These are phyloP conservation scores for Talaromyces sp. DNA, from an alignment of 2,329 filamentous ascomycete genomes.

Conservation along the genomic window DNA sequence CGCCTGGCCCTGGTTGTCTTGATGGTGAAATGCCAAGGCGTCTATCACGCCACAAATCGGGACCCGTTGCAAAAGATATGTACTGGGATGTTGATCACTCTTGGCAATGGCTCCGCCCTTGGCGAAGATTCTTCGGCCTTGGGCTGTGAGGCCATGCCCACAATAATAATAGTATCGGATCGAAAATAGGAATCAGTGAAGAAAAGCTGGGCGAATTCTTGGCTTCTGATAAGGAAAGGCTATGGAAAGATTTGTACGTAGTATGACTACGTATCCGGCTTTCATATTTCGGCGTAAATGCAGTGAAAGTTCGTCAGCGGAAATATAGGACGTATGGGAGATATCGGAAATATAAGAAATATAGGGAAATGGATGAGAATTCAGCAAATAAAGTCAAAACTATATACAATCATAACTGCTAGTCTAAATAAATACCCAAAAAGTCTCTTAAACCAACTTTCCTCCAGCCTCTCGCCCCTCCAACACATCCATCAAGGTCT, in stretches of 20 bases:
- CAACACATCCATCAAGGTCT: conserved; percentile 28
- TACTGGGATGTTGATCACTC: background rate
- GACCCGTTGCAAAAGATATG: background rate
- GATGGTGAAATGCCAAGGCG: background rate
- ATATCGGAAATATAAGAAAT: background rate
- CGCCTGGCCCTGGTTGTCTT: background rate
- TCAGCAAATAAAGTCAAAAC: background rate
- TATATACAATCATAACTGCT: background rate
- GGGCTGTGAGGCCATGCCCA: background rate
- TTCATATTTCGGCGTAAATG: background rate
- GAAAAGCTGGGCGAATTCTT: background rate
- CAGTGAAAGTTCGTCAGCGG: background rate
- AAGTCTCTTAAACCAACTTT: background rate
- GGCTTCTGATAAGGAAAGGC: background rate
- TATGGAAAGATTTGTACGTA: too few relatives aligned
- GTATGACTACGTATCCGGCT: background rate
- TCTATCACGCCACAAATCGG: background rate
- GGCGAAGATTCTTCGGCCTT: background rate
- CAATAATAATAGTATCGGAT: background rate
- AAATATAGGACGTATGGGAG: too few relatives aligned
- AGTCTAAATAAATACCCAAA: background rate
- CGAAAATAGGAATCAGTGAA: background rate
- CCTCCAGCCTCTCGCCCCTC: conserved; percentile 13
- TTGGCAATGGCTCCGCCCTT: background rate
- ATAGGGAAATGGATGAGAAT: background rate